These are phyloP conservation scores for Exidia glandulosa DNA, from an alignment of 768 basidiomycete genomes.

Conservation along the genomic window DNA sequence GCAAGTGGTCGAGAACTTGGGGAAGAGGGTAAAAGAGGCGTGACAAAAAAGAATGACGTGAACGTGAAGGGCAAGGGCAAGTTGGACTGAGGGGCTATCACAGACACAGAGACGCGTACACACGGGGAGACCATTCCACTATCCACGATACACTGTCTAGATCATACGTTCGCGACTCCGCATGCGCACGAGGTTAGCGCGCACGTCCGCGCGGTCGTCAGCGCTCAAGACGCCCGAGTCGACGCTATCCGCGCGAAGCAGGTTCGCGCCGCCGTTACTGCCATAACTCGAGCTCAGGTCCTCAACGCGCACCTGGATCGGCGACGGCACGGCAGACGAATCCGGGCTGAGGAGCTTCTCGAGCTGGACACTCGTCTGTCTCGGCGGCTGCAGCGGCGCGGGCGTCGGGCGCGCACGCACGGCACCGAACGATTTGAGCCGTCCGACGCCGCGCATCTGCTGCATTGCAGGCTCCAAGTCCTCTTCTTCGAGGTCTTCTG, in stretches of 20 bases:
- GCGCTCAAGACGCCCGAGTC: neutral
- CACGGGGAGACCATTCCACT: too few relatives aligned
- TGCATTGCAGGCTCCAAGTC: neutral
- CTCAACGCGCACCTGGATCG: neutral
- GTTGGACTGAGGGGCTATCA: too few relatives aligned
- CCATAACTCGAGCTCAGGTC: too few relatives aligned
- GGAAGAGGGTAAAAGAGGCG: too few relatives aligned
- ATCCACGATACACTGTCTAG: too few relatives aligned
- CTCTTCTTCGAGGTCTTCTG: neutral
- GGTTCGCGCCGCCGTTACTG: neutral
- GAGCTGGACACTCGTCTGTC: neutral
- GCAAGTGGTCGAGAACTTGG: too few relatives aligned
- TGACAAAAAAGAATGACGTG: too few relatives aligned
- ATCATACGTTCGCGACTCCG: neutral
- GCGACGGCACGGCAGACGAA: neutral
- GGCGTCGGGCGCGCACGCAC: constrained; percentile 5
- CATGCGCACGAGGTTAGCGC: neutral
- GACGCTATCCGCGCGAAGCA: neutral
- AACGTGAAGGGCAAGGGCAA: too few relatives aligned
- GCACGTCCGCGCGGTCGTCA: neutral
- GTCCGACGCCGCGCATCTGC: neutral
- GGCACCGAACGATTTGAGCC: constrained; percentile 2
- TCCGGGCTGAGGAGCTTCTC: neutral
- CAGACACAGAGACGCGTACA: too few relatives aligned
- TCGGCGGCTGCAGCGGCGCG: neutral